These are phyloP conservation scores for Podospora tetraspora DNA, from an alignment of 495 filamentous ascomycete genomes.

Conservation along the genomic window DNA sequence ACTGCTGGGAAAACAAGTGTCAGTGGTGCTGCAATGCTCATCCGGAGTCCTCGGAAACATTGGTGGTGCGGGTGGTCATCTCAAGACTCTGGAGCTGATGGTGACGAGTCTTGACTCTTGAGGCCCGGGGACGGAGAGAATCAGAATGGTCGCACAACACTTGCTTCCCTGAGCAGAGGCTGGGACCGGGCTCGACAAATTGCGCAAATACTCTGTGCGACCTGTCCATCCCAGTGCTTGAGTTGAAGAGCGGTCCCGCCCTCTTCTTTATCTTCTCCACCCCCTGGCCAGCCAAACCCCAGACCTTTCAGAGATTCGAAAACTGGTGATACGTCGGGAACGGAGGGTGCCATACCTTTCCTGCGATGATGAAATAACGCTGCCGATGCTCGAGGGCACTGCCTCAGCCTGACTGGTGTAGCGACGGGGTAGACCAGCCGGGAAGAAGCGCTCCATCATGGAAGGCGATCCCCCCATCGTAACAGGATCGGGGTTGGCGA, in stretches of 20 bases:
- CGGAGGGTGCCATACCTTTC: not conserved
- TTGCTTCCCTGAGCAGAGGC: not conserved
- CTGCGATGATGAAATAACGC: not conserved
- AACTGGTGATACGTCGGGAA: not conserved
- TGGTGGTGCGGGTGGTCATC: too few relatives aligned
- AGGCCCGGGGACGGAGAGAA: not conserved
- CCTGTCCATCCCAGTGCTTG: not conserved
- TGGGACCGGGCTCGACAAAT: not conserved
- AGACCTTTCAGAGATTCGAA: not conserved
- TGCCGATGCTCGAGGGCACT: not conserved
- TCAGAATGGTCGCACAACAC: not conserved
- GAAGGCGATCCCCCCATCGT: not conserved
- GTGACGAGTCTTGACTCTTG: not conserved
- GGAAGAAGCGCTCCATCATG: not conserved
- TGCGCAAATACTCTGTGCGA: not conserved
- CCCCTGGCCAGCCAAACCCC: not conserved
- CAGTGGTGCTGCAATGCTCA: not conserved
- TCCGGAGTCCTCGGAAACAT: not conserved
- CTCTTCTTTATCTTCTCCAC: not conserved
- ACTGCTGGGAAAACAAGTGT: not conserved
- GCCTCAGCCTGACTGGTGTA: not conserved
- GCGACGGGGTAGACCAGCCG: not conserved
- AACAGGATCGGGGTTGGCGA: not conserved
- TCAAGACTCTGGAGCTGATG: not conserved
- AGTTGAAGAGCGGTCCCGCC: not conserved